Evolutionary conservation across 2,329 filamentous ascomycete genomes (phyloP).

Genomic region (Curvularia spicifera): DNA sequence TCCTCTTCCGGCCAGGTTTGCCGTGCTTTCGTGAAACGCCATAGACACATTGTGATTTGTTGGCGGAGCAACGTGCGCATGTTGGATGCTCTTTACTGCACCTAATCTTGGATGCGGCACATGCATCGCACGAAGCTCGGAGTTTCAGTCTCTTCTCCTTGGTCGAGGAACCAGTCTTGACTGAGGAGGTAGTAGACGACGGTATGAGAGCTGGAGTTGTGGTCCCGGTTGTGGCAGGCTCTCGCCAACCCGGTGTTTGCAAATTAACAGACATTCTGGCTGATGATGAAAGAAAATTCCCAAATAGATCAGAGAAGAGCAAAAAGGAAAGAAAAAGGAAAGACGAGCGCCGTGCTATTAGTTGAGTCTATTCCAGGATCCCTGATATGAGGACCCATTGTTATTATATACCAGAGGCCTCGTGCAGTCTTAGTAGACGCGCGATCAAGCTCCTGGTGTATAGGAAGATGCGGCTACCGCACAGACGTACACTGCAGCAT

Average conservation of each 20-base stretch:
- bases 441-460: constrained; percentile 10
- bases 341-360: constrained; percentile 11
- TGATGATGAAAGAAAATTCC: constrained; percentile 3
- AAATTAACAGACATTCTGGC: constrained; percentile 32
- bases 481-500: constrained; percentile 6
- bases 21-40: constrained; percentile 46
- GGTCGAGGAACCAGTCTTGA: constrained; percentile 21
- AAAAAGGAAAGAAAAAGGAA: constrained; percentile 5
- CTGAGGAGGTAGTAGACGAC: constrained; percentile 29
- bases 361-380: background rate
- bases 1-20: constrained; percentile 43
- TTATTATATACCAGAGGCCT: constrained; percentile 13
- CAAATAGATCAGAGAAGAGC: constrained; percentile 6
- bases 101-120: constrained; percentile 49
- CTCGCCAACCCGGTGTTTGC: constrained; percentile 33
- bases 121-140: constrained; percentile 46
- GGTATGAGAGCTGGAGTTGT: constrained; percentile 19
- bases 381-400: constrained; percentile 5
- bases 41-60: constrained; percentile 41
- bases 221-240: constrained; percentile 21
- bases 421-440: constrained; percentile 4
- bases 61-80: constrained; percentile 41
- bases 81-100: constrained; percentile 47
- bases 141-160: constrained; percentile 40
- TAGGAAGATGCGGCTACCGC: constrained; percentile 11